A percentile compares a stretch with the other conserved stretches of the same genome.
These are phyloP conservation scores for Bassia scoparia DNA, from an alignment of 148 eudicot genomes.

Conservation along the genomic window DNA sequence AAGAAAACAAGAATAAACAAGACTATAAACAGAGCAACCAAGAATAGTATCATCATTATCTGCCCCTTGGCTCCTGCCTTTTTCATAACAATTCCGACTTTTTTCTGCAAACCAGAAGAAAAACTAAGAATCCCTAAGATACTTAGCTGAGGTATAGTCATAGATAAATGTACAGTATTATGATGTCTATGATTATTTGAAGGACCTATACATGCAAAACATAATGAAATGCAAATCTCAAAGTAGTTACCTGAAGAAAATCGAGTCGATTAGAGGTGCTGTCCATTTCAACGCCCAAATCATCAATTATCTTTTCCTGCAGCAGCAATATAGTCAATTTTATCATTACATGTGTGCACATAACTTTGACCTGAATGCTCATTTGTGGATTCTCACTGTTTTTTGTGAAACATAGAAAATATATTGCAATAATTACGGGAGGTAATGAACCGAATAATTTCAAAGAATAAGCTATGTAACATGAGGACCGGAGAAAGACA, in stretches of 20 bases:
- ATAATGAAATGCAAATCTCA: neutral
- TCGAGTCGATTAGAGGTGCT: constrained; percentile 90
- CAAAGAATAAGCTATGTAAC: too few relatives aligned
- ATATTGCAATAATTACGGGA: too few relatives aligned
- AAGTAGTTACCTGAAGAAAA: constrained; percentile 71
- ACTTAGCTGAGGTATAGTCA: neutral
- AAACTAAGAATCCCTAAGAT: neutral
- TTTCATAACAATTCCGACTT: constrained; percentile 84
- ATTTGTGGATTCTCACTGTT: too few relatives aligned
- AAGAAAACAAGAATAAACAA: constrained; percentile 78
- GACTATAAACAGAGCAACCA: constrained; percentile 66
- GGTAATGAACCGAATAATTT: too few relatives aligned
- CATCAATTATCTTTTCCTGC: constrained; percentile 90
- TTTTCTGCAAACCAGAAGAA: constrained; percentile 58
- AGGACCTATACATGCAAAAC: neutral
- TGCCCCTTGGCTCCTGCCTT: constrained; percentile 92
- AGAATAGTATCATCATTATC: constrained; percentile 73
- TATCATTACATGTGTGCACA: neutral
- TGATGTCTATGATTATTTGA: neutral
- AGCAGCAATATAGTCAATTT: constrained; percentile 12
- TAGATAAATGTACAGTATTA: neutral
- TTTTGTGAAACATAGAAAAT: too few relatives aligned
- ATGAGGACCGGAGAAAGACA: too few relatives aligned
- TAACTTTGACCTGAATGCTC: too few relatives aligned
- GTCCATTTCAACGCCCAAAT: constrained; percentile 87